These are phyloP conservation scores for Phaeomoniella chlamydospora DNA, from an alignment of 2,329 filamentous ascomycete genomes.

Conservation along the genomic window DNA sequence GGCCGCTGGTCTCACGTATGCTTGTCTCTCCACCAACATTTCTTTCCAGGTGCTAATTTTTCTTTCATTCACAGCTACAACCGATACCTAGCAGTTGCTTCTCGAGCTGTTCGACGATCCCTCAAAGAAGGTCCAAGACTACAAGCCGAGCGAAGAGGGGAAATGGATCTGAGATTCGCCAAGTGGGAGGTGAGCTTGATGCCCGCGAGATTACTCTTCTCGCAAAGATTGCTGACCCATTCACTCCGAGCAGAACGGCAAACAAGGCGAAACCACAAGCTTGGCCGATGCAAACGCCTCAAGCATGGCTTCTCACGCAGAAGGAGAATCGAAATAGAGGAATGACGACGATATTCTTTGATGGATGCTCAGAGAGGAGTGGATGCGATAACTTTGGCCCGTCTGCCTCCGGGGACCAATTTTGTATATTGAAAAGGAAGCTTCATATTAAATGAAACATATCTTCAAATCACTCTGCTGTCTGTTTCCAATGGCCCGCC, in stretches of 20 bases:
- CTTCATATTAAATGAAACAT: too few species aligned
- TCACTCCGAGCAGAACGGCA: constrained; percentile 61
- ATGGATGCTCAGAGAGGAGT: too few species aligned
- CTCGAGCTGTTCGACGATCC: constrained; percentile 88
- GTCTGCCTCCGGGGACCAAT: too few species aligned
- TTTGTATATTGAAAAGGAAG: neutral
- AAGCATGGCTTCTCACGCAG: constrained; percentile 28
- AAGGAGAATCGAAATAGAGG: constrained; percentile 22
- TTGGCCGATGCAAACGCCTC: constrained; percentile 43
- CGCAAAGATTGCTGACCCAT: neutral
- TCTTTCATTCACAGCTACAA: constrained; percentile 63
- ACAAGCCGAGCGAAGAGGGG: constrained; percentile 73
- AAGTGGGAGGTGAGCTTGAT: constrained; percentile 81
- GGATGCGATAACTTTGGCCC: too few species aligned
- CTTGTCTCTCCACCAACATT: constrained; percentile 6
- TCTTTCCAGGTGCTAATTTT: constrained; percentile 22
- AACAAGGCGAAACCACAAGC: constrained; percentile 75
- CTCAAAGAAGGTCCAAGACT: constrained; percentile 92
- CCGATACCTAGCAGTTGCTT: constrained; percentile 93
- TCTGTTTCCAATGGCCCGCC: too few species aligned
- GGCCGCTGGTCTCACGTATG: constrained; percentile 90
- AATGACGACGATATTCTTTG: constrained; percentile 10
- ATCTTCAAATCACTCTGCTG: too few species aligned
- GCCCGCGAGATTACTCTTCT: neutral
- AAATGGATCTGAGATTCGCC: constrained; percentile 76